These are phyloP conservation scores for Penicillium waksmanii DNA, from an alignment of 495 filamentous ascomycete species.

Conservation along the genomic window DNA sequence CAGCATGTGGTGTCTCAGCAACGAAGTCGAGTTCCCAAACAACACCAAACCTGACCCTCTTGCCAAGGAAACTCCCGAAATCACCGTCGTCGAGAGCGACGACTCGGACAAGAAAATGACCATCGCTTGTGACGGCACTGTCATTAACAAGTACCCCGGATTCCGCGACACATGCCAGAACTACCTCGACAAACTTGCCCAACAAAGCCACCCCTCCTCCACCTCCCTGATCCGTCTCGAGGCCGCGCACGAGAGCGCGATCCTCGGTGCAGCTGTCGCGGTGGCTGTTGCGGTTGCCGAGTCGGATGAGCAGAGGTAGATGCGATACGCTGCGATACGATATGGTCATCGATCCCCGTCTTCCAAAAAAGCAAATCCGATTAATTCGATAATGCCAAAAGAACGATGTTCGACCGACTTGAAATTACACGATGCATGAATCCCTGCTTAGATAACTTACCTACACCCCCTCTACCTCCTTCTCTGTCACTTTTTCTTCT, in stretches of 20 bases:
- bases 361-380: no score
- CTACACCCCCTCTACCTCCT: background rate
- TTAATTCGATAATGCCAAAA: no score
- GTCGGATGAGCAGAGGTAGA: constrained; percentile 15
- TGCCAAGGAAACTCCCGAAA: constrained; percentile 40
- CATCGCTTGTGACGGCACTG: constrained; percentile 62
- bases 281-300: constrained; percentile 50
- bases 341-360: background rate
- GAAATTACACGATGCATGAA: background rate
- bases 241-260: constrained; percentile 55
- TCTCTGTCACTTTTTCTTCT: constrained; percentile 3
- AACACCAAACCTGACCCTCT: constrained; percentile 24
- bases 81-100: constrained; percentile 47
- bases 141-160: constrained; percentile 63
- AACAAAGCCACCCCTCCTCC: constrained; percentile 29
- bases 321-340: background rate
- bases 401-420: background rate
- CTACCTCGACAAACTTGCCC: constrained; percentile 51
- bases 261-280: constrained; percentile 60
- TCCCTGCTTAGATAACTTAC: background rate
- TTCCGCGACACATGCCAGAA: constrained; percentile 56
- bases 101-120: constrained; percentile 36
- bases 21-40: constrained; percentile 47
- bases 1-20: constrained; percentile 63
- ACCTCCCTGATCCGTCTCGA: constrained; percentile 46